Base-by-base conservation (phyloP, 345 rosid species). In the Viola odorata region DNA sequence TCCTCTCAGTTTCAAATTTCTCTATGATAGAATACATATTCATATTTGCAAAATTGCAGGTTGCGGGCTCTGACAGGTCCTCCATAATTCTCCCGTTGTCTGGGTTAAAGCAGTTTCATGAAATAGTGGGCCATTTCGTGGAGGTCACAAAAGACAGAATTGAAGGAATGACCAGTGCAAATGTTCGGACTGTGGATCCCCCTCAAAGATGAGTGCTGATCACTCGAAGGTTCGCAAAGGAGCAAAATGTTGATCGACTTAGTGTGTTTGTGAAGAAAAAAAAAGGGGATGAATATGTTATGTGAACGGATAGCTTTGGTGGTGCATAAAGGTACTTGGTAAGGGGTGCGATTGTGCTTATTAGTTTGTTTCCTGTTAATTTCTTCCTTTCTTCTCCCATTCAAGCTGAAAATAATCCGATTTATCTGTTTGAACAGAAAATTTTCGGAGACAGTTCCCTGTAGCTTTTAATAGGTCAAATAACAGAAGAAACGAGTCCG, bases 81-180 rank as follows among this genome's bases (percentile, higher is more conserved):
- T 89, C 97, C 57, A 90, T 94, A 80, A 90, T 94, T 70, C 89
- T 94, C 42, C 99, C 99, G 3, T 77, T 94, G 51, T 86, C 97
- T 3, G 96, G 99, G 64, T 76, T 94, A 68, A 94, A 80, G 79
- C 99, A 89, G 71, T 89, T 94, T 75, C 91, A 94, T 50, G 96
- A 94, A 69, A 87, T 83, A 13, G 81, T 90, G 68, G 99, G 99
- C 55, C 91, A 89, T 66, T 94, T 94, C 55, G 97, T 94, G 76
- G 99, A 94, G 73, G 83, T 94, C 60, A 90, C 97, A 32, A 94
- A 88, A 80, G 97, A 88, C 62, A 78, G 76, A 62, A 85, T 94
- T 37, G 99, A 94, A 70, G 96, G 91, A 71, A 83, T 89, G 90
- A 73, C 87, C 3, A 82, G 91, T 65, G 97, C 90, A 55, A 94